Evolutionary conservation across 2,329 filamentous ascomycete species (phyloP).

Genomic region (Pseudopithomyces chartarum): DNA sequence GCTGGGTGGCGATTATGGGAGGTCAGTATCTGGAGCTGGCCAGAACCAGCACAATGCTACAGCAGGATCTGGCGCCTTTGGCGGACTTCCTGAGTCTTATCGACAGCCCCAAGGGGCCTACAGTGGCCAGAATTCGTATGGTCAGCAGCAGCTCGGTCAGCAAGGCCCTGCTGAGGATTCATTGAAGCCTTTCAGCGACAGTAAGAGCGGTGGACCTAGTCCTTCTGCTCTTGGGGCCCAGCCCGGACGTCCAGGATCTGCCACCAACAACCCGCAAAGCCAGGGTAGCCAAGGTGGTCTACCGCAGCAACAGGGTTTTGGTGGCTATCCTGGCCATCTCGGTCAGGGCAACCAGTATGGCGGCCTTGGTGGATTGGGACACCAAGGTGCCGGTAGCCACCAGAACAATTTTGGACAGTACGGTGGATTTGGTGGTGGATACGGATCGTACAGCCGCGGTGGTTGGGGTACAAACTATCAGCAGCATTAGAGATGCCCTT

Average conservation of each 20-base stretch:
- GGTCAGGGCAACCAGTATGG: constrained; percentile 58
- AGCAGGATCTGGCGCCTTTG: constrained; percentile 55
- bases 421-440: constrained; percentile 50
- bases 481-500: constrained; percentile 35
- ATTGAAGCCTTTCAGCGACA: constrained; percentile 62
- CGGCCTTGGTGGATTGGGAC: constrained; percentile 58
- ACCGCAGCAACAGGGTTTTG: constrained; percentile 63
- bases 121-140: constrained; percentile 54
- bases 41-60: constrained; percentile 58
- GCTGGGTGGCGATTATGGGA: constrained; percentile 64
- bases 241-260: constrained; percentile 66
- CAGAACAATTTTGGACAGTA: constrained; percentile 53
- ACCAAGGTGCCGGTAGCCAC: constrained; percentile 52
- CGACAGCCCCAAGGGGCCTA: constrained; percentile 63
- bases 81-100: constrained; percentile 64
- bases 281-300: constrained; percentile 58
- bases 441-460: constrained; percentile 50
- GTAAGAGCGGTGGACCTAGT: constrained; percentile 62
- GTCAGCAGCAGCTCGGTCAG: constrained; percentile 56
- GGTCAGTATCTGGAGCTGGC: constrained; percentile 62
- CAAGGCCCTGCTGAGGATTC: constrained; percentile 57
- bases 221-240: constrained; percentile 62
- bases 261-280: constrained; percentile 62
- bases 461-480: constrained; percentile 57
- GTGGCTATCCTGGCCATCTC: constrained; percentile 59